Conservation (phyloP, 148 eudicot genomes). For the Bassia scoparia region DNA sequence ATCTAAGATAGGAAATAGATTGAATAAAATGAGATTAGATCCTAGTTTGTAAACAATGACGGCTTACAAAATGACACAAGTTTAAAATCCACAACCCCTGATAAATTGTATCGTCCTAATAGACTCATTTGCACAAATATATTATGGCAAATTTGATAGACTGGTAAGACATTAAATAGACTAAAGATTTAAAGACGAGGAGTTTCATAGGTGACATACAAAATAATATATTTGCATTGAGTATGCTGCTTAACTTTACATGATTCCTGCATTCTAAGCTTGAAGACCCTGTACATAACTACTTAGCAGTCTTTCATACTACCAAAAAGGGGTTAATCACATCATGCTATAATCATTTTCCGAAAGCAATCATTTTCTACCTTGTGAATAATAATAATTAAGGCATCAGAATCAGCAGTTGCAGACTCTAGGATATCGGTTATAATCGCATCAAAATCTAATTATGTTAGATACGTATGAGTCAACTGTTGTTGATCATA, state of each 20-base stretch:
- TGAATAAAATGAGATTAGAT: too few relatives aligned
- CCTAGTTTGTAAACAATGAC: too few relatives aligned
- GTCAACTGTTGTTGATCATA: constrained; percentile 29
- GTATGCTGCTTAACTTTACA: neutral
- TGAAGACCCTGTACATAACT: constrained; percentile 22
- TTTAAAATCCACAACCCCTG: too few relatives aligned
- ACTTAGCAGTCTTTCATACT: neutral
- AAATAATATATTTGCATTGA: constrained; percentile 11
- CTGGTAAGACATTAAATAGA: neutral
- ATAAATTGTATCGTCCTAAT: too few relatives aligned
- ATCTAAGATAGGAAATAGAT: too few relatives aligned
- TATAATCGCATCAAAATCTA: neutral
- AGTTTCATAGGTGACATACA: neutral
- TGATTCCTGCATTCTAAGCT: constrained; percentile 12
- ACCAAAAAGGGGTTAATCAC: constrained; percentile 9
- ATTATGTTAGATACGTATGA: constrained; percentile 5
- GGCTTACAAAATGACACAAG: too few relatives aligned
- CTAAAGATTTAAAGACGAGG: neutral
- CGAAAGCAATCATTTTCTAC: neutral
- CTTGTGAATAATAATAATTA: neutral
- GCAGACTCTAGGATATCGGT: constrained; percentile 12
- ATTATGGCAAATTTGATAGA: neutral
- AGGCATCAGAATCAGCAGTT: constrained; percentile 12
- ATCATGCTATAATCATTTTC: neutral
- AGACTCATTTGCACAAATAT: too few relatives aligned